A percentile compares a stretch with the other conserved stretches of the same genome.
Conservation (phyloP, 768 basidiomycete genomes). For the Mycena leptocephala region DNA sequence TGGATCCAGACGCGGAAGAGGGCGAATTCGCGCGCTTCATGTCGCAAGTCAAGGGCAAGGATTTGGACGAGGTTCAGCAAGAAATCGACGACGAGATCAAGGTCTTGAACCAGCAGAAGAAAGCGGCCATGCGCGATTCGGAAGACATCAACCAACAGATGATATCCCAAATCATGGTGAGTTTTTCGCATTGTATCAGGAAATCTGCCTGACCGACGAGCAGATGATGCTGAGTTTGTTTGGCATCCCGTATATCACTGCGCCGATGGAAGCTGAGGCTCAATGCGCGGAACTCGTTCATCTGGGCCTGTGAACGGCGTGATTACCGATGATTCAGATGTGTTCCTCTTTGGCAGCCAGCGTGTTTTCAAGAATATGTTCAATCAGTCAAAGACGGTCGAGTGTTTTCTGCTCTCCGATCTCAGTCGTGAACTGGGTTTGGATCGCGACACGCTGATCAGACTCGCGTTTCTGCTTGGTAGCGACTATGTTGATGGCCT, state of each 20-base stretch:
- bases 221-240: slow-evolving; percentile 94
- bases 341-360: slow-evolving; percentile 96
- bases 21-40: slow-evolving; percentile 94
- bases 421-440: slow-evolving; percentile 91
- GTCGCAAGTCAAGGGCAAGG: slow-evolving; percentile 91
- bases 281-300: slow-evolving; percentile 95
- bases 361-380: slow-evolving; percentile 99
- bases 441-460: slow-evolving; percentile 88
- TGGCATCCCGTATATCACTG: slow-evolving; percentile 98
- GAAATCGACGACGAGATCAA: slow-evolving; percentile 96
- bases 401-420: slow-evolving; percentile 92
- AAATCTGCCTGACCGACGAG: neutral
- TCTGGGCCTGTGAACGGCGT: slow-evolving; percentile 95
- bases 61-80: slow-evolving; percentile 83
- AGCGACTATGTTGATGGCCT: slow-evolving; percentile 98
- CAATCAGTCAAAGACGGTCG: slow-evolving; percentile 98
- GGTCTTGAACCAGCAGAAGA: slow-evolving; percentile 85
- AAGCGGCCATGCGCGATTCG: slow-evolving; percentile 92
- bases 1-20: slow-evolving; percentile 85
- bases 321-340: slow-evolving; percentile 99
- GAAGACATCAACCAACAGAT: slow-evolving; percentile 97
- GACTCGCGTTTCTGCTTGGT: slow-evolving; percentile 94
- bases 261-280: slow-evolving; percentile 99
- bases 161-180: slow-evolving; percentile 87
- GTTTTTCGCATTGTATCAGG: slow-evolving; percentile 35